Evolutionary conservation across 345 rosid species (phyloP), one percentile per base, ranked within the genome.

Genomic region (Excoecaria cochinchinensis): DNA sequence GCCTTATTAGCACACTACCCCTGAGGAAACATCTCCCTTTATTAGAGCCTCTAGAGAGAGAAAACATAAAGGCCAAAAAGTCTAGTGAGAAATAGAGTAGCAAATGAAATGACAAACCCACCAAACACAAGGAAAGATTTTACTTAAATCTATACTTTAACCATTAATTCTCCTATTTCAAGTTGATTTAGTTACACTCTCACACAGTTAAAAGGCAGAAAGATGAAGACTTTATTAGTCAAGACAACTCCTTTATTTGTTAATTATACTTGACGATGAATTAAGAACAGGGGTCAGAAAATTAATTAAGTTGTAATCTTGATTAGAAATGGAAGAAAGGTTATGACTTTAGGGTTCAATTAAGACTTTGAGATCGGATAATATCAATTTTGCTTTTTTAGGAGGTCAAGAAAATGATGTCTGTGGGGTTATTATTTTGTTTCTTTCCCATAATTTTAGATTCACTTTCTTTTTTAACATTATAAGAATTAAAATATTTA

Each of bases 1-100:
- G n/a, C 25, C 63, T 75, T 48, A 36, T 15, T 21, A 52, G 71
- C 80, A 78, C 83, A 67, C 36, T 50, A n/a, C 55, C 76, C 86
- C 66, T 73, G 76, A 62, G 21, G 74, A 67, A 65, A 48, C 76
- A 50, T 39, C 42, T n/a, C 47, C 51, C 50, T 69, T 78, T 48
- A 47, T 61, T 73, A 70, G 60, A 22, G 69, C 69, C 58, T 22
- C 24, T 11, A 19, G 8, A 70, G 62, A 55, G 48, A 70, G 19
- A 53, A 15, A 39, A 11, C 19, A 19, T 19, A 56, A 10, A 10
- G 24, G 9, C 19, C 19, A 56, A 59, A n/a, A 31, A 16, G 46
- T 53, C 59, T 70, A 70, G 73, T 38, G 62, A 70, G 62, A 70
- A 53, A 67, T 2, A 2, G 64, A 46, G 64, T 31, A 17, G 24